Percentiles rank a stretch among this genome's conserved stretches.
Evolutionary conservation across 257 asterid species (phyloP).

Genomic region (Nicotiana noctiflora): DNA sequence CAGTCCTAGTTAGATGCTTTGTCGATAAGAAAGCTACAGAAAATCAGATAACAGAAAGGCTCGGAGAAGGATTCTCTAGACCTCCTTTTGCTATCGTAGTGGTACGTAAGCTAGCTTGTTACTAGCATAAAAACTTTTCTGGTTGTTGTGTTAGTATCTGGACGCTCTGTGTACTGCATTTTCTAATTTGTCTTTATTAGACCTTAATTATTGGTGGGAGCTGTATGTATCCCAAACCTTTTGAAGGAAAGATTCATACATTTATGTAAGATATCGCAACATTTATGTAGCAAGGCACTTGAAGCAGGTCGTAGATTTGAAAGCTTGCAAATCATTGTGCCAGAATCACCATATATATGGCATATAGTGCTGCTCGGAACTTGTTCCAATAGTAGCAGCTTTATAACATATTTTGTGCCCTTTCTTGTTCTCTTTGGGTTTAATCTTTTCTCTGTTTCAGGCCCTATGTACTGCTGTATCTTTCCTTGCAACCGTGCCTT

Average conservation of each 20-base stretch:
- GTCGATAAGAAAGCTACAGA: conserved; percentile 62
- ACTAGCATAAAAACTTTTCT: neutral
- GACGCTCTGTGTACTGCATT: neutral
- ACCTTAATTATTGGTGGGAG: neutral
- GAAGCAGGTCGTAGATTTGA: neutral
- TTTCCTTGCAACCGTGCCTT: conserved; percentile 75
- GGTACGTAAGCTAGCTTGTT: conserved; percentile 38
- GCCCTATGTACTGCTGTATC: conserved; percentile 82
- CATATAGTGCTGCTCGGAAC: neutral
- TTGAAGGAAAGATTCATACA: neutral
- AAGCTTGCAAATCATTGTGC: neutral
- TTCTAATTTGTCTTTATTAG: neutral
- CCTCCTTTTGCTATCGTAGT: conserved; percentile 93
- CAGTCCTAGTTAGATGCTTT: conserved; percentile 89
- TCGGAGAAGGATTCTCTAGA: conserved; percentile 92
- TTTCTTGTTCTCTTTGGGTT: neutral
- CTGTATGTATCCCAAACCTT: neutral
- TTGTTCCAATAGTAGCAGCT: neutral
- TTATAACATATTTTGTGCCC: neutral
- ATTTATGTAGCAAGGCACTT: neutral
- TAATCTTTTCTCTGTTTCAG: conserved; percentile 36
- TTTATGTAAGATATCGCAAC: neutral
- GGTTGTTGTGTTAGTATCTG: neutral
- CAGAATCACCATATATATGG: neutral
- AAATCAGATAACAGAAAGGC: conserved; percentile 62